These are phyloP conservation scores for Starmerella bacillaris DNA, from an alignment of 805 yeast genomes.

Conservation along the genomic window DNA sequence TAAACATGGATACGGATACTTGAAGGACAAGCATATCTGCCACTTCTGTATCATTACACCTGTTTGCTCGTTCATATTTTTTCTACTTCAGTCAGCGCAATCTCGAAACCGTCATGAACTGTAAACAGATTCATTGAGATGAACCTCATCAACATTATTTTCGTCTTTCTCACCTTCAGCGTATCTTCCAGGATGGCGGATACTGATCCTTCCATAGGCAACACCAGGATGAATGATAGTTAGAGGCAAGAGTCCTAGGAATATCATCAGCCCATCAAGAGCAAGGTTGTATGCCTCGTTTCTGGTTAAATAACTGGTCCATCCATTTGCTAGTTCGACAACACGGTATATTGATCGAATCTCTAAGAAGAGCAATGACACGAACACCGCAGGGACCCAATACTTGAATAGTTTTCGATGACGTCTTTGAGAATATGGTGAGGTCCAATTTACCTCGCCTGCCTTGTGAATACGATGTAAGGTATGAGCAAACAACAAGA, in stretches of 20 bases:
- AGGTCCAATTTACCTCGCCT: not conserved
- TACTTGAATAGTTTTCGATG: constrained; percentile 10
- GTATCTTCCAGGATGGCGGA: too few relatives aligned
- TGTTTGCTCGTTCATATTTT: too few relatives aligned
- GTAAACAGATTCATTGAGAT: too few relatives aligned
- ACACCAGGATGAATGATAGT: constrained; percentile 2
- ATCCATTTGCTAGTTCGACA: constrained; percentile 50
- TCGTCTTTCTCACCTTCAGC: too few relatives aligned
- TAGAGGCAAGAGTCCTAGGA: not conserved
- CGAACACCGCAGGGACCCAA: constrained; percentile 13
- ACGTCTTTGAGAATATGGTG: constrained; percentile 1
- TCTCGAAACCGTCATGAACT: too few relatives aligned
- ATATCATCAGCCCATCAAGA: constrained; percentile 38
- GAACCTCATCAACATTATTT: too few relatives aligned
- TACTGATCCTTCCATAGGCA: constrained; percentile 1
- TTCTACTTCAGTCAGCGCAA: too few relatives aligned
- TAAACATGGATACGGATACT: too few relatives aligned
- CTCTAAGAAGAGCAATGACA: constrained; percentile 35
- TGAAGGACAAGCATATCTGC: too few relatives aligned
- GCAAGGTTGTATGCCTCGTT: constrained; percentile 39
- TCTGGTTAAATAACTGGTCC: constrained; percentile 43
- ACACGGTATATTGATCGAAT: constrained; percentile 55
- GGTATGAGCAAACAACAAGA: constrained; percentile 32
- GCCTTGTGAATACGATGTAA: not conserved
- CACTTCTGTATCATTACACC: too few relatives aligned